Evolutionary conservation across 495 filamentous ascomycete species (phyloP), one percentile per base, ranked within the genome.

Genomic region (Podospora tetraspora): DNA sequence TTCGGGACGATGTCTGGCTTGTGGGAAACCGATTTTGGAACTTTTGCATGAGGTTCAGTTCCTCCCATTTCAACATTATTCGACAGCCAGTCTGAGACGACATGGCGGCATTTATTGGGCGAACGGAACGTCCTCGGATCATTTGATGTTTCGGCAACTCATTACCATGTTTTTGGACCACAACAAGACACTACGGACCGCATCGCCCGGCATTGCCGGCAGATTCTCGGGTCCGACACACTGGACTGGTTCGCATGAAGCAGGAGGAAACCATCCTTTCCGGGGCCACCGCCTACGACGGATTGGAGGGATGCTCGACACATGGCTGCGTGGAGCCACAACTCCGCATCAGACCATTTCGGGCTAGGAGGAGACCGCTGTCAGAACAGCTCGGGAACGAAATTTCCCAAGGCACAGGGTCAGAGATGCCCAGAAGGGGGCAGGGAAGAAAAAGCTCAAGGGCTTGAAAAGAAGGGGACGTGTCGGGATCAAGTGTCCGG

Each of bases 91-190:
- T 71, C 68, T 59, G 69, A 56, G 70, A 70, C 29, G 68, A 68
- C 70, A 62, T 29, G 60, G 61, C 37, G 24, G 37, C 61, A 64
- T 60, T 32, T 52, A 65, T 63, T 34, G 30, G 58, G 61, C 59
- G 57, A 30, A 21, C 25, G 30, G 23, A 30, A 37, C 32, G 61
- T 24, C 57, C 56, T 57, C 62, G 56, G 67, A 69, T 62, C 63
- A 69, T 62, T 62, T 58, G 11, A 64, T 64, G 66, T 58, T 27
- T 52, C 69, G 66, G 69, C 70, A 74, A 72, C 12, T 68, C 66
- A 63, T 22, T 57, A 68, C 70, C 60, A 66, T 63, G 34, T 66
- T 24, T 61, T 69, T 66, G 58, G 32, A 65, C 34, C 30, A 61
- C 30, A 13, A 30, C 29, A 22, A 57, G 37, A 8, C 61, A 52